These are phyloP conservation scores for Rutstroemia sydowiana DNA, from an alignment of 2,329 filamentous ascomycete species.

Conservation along the genomic window DNA sequence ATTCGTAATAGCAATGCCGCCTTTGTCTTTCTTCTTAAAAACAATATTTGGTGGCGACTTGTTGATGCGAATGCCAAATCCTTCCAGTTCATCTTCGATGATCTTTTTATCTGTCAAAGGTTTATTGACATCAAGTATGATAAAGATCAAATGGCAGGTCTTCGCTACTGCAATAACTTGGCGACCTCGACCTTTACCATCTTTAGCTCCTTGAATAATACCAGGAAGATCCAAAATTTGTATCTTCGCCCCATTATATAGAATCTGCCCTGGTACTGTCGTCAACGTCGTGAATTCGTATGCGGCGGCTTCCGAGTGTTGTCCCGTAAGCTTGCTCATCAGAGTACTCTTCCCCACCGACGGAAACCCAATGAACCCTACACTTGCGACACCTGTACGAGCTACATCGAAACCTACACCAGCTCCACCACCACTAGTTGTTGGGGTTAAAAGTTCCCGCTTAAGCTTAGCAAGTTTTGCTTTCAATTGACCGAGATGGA, in stretches of 20 bases:
- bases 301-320: slow-evolving; percentile 93
- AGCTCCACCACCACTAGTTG: slow-evolving; percentile 74
- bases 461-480: slow-evolving; percentile 98
- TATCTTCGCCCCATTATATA: slow-evolving; percentile 94
- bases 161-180: slow-evolving; percentile 99
- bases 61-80: slow-evolving; percentile 96
- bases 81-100: slow-evolving; percentile 91
- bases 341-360: slow-evolving; percentile 98
- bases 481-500: slow-evolving; percentile 91
- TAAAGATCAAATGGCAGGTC: slow-evolving; percentile 97
- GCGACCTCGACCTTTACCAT: slow-evolving; percentile 92
- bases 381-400: slow-evolving; percentile 90
- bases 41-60: slow-evolving; percentile 95
- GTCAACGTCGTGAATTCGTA: slow-evolving; percentile 99
- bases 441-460: slow-evolving; percentile 84
- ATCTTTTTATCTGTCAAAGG: slow-evolving; percentile 93
- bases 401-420: slow-evolving; percentile 94
- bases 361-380: slow-evolving; percentile 96
- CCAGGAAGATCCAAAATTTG: slow-evolving; percentile 97
- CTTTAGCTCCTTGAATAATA: slow-evolving; percentile 98
- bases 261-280: slow-evolving; percentile 90
- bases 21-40: slow-evolving; percentile 99
- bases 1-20: slow-evolving; percentile 91
- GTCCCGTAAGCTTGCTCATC: slow-evolving; percentile 89
- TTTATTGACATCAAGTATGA: slow-evolving; percentile 97